Evolutionary conservation across 495 filamentous ascomycete genomes (phyloP).

Genomic region (Pyronema omphalodes): DNA sequence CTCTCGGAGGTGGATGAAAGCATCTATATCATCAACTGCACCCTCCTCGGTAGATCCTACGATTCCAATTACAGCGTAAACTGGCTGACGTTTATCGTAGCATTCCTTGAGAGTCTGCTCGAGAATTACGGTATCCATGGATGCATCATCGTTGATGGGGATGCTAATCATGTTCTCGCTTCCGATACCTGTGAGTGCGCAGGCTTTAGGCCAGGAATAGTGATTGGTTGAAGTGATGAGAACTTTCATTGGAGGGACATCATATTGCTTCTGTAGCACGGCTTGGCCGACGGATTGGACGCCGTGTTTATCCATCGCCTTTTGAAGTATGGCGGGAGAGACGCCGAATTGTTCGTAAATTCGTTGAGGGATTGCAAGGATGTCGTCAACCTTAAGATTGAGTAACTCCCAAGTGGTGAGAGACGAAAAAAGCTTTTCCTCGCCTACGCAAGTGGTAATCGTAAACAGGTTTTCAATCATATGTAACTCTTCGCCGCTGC

Average conservation of each 20-base stretch:
- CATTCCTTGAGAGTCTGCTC: not conserved
- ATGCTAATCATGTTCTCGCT: not conserved
- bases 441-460: not conserved
- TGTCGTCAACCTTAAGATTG: not conserved
- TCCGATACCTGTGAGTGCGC: not conserved
- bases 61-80: not conserved
- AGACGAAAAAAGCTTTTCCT: not conserved
- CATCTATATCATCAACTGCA: not conserved
- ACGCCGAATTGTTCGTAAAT: not conserved
- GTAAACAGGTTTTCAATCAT: not conserved
- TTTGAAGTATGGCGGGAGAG: not conserved
- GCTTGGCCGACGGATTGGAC: too few relatives aligned
- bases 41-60: not conserved
- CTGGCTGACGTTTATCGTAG: not conserved
- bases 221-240: not conserved
- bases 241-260: too few relatives aligned
- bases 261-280: too few relatives aligned
- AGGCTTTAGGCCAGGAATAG: not conserved
- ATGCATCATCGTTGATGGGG: not conserved
- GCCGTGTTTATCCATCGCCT: not conserved
- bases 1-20: constrained; percentile 15
- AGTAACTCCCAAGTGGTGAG: not conserved
- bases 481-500: not conserved
- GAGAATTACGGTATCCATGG: not conserved
- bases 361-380: not conserved